phyloP scores from a whole-genome alignment of 352 stramenopile species.

The Phytophthora meadii region DNA sequence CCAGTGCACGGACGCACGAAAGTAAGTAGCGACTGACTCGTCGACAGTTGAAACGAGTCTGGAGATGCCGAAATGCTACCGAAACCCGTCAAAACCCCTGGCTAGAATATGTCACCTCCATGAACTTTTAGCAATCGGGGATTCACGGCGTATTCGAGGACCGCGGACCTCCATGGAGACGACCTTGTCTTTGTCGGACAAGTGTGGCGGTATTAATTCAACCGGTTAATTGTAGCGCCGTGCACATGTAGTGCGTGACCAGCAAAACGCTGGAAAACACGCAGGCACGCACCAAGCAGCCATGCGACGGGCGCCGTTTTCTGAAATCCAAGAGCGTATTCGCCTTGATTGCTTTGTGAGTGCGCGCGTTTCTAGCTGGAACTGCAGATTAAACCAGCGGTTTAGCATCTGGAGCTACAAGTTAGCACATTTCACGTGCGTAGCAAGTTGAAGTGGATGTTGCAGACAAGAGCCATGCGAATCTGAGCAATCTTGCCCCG shows the following conservation, averaged over 20 bases:
- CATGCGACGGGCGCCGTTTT: slow-evolving; percentile 6
- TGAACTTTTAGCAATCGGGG: slow-evolving; percentile 21
- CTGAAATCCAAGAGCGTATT: slow-evolving; percentile 9
- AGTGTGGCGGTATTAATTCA: slow-evolving; percentile 3
- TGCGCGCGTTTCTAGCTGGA: slow-evolving; percentile 6
- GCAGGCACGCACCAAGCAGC: slow-evolving; percentile 18
- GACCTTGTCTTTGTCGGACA: slow-evolving; percentile 10
- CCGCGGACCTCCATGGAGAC: slow-evolving; percentile 4
- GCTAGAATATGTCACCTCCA: not conserved
- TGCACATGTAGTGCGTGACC: not conserved
- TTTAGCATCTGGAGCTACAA: not conserved
- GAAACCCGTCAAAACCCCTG: no score
- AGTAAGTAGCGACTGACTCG: no score
- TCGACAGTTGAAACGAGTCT: not conserved
- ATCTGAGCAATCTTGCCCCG: slow-evolving; percentile 8
- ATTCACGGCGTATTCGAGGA: not conserved
- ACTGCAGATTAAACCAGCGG: slow-evolving; percentile 10
- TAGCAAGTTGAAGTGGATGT: slow-evolving; percentile 21
- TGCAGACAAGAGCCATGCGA: not conserved
- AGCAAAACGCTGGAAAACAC: slow-evolving; percentile 18
- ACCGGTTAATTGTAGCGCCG: not conserved
- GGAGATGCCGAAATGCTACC: no score
- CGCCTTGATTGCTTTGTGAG: slow-evolving; percentile 11
- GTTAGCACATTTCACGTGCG: slow-evolving; percentile 3
- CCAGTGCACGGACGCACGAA: not conserved